Base-by-base conservation (phyloP, 306 rosid genomes). In the Herpetospermum pedunculosum region DNA sequence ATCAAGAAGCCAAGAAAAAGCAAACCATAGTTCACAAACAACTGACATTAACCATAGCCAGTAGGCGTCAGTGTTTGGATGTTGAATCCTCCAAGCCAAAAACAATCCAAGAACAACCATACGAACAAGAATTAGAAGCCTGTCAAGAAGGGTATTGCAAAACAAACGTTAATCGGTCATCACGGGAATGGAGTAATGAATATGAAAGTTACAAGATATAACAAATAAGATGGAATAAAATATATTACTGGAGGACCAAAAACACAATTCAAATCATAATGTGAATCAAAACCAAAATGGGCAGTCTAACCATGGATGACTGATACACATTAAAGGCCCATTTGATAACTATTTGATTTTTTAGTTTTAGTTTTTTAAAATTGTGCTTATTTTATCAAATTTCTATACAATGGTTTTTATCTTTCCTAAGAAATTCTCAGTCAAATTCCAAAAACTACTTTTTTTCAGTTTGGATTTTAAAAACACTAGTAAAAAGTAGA, bases 41-140 rank as follows among this genome's bases (percentile, higher is more conserved):
- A 93, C 84, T 50, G 96, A 93, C 98, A 93, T 90, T 16, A 93
- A 96, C 98, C 98, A 93, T 6, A 93, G 84, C 98, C 98, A 93
- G 3, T 88, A 50, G 69, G 98, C 97, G 76, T 93, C 97, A 28
- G 60, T 77, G 53, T 94, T 94, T 43, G 85, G 85, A 80, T 94
- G 29, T 4, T 67, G 76, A n/a, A 94, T 59, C 84, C 98, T 86
- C 98, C 98, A 94, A 34, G 75, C 54, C 83, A 94, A 62, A 76
- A 94, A 94, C 57, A 94, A 78, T 18, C 77, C 96, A 49, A 94
- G 86, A 63, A 86, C 89, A 19, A 76, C 89, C 87, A 91, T 60
- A 19, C 98, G 96, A 73, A 89, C 62, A 3, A 84, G 50, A 53
- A 94, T 87, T 26, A 94, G 83, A 70, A 94, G 97, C 77, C 98